Conservation (phyloP, 306 rosid genomes). For the Gleditsia sinensis region DNA sequence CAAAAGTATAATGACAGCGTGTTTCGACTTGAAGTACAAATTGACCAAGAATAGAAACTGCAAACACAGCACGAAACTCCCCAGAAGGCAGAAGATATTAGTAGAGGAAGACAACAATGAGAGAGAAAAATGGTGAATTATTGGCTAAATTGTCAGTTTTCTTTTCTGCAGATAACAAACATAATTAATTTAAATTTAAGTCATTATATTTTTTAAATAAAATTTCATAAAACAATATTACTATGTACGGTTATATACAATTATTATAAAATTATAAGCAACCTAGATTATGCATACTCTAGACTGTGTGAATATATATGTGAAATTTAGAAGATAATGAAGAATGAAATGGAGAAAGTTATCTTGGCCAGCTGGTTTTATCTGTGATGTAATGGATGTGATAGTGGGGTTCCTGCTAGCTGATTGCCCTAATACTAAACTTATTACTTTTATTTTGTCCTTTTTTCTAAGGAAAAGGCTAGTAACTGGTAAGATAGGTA, state of each 20-base stretch:
- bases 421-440: slow-evolving; percentile 32
- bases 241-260: too few relatives aligned
- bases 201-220: too few relatives aligned
- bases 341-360: background rate
- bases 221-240: too few relatives aligned
- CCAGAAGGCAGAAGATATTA: too few relatives aligned
- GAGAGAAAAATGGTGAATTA: background rate
- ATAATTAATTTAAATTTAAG: background rate
- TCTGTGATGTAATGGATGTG: slow-evolving; percentile 45
- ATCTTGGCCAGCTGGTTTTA: slow-evolving; percentile 28
- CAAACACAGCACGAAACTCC: background rate
- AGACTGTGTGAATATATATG: background rate
- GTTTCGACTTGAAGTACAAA: background rate
- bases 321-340: background rate
- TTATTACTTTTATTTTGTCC: slow-evolving; percentile 14
- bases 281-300: too few relatives aligned
- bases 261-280: too few relatives aligned
- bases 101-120: background rate
- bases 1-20: background rate
- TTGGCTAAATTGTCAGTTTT: background rate
- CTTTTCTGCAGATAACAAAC: background rate
- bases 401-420: slow-evolving; percentile 41
- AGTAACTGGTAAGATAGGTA: background rate
- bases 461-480: background rate
- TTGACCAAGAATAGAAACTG: background rate